Conservation (phyloP, 176 grass and related monocot genomes). For the Tillandsia fasciculata region DNA sequence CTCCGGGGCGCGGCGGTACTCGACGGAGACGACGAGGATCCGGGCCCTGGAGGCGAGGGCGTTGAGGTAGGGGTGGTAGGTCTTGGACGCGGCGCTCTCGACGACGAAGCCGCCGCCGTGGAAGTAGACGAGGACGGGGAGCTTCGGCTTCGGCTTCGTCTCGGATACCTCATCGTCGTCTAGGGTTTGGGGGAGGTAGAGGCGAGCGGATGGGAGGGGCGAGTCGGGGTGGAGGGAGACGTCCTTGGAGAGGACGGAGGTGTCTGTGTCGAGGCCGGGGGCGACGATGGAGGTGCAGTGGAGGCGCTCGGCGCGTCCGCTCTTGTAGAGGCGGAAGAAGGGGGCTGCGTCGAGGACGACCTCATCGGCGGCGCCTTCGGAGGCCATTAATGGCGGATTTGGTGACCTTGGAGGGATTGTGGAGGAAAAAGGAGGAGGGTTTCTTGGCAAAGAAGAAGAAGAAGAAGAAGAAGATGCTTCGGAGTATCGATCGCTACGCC, state of each 20-base stretch:
- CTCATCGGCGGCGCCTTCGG: not conserved
- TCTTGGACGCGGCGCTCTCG: conserved; percentile 13
- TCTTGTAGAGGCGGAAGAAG: conserved; percentile 17
- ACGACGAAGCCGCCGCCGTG: conserved; percentile 57
- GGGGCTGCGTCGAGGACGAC: conserved; percentile 8
- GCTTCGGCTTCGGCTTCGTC: conserved; percentile 7
- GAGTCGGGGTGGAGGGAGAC: conserved; percentile 29
- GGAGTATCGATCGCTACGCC: too few relatives aligned
- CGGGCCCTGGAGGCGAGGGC: conserved; percentile 24
- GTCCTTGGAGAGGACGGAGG: conserved; percentile 57
- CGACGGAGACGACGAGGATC: conserved; percentile 39
- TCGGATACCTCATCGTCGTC: not conserved
- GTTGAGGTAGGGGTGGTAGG: conserved; percentile 31
- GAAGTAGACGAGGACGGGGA: conserved; percentile 46
- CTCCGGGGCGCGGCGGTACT: conserved; percentile 62
- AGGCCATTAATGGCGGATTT: too few relatives aligned
- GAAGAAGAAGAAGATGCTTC: too few relatives aligned
- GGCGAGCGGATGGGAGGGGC: conserved; percentile 32
- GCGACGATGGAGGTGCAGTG: conserved; percentile 24
- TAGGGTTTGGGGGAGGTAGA: conserved; percentile 37
- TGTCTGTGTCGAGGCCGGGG: conserved; percentile 19
- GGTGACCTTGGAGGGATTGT: too few relatives aligned
- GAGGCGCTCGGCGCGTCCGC: conserved; percentile 36
- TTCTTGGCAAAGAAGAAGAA: too few relatives aligned
- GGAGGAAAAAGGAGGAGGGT: too few relatives aligned